These are phyloP conservation scores for Nicotiana paniculata DNA, from an alignment of 257 asterid species.

Conservation along the genomic window DNA sequence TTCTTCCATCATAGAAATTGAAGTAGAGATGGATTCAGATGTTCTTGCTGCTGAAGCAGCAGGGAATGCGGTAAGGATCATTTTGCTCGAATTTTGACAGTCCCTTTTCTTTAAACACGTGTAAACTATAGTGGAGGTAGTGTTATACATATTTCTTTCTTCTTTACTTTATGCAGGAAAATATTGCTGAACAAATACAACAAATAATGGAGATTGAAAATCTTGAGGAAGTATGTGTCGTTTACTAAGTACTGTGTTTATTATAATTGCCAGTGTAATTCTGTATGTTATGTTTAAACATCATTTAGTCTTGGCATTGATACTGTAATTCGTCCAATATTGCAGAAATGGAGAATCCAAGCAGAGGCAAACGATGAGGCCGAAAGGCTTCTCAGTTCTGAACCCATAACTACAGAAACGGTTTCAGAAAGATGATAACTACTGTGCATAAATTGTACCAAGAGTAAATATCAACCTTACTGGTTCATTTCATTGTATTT, in stretches of 20 bases:
- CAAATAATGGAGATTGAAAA: constrained; percentile 92
- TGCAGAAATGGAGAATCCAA: constrained; percentile 89
- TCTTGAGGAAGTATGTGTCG: constrained; percentile 76
- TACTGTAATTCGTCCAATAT: not conserved
- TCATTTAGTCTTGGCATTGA: not conserved
- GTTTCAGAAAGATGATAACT: constrained; percentile 37
- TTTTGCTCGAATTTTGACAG: not conserved
- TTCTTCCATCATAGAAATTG: constrained; percentile 92
- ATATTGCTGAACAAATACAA: constrained; percentile 68
- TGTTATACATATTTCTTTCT: not conserved
- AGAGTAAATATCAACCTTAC: not conserved
- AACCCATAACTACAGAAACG: constrained; percentile 48
- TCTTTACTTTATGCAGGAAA: constrained; percentile 57
- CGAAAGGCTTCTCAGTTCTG: constrained; percentile 82
- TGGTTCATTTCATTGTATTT: not conserved
- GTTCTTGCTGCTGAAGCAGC: constrained; percentile 92
- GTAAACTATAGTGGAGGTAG: not conserved
- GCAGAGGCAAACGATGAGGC: constrained; percentile 96
- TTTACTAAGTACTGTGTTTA: not conserved
- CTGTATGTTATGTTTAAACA: not conserved
- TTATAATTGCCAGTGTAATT: not conserved
- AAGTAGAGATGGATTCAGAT: constrained; percentile 86
- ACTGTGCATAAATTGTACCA: not conserved
- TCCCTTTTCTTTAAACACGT: not conserved
- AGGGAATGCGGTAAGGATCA: constrained; percentile 48